Evolutionary conservation across 2,329 filamentous ascomycete species (phyloP), one percentile per base, ranked within the genome.

Genomic region (Pseudogymnoascus sp.): DNA sequence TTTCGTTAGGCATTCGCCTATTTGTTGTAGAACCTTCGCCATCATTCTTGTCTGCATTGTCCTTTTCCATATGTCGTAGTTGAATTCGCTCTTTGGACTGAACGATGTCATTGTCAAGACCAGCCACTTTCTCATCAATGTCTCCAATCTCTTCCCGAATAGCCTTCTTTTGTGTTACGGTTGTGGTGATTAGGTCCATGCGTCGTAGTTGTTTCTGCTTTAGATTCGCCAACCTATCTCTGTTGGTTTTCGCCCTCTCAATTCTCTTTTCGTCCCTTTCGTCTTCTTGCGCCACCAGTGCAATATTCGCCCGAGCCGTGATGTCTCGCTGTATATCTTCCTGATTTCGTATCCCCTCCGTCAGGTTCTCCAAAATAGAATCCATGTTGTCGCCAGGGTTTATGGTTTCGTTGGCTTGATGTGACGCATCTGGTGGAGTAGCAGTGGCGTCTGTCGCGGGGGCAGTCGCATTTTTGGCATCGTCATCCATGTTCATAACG

Each of bases 251-350:
- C 5, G 84, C 76, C 67, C 82, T 86, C 48, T 81, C 79, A 59
- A 88, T 87, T 29, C 85, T 81, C 62, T 82, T 84, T 67, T 82
- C 77, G 61, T 88, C 85, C 65, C 80, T 80, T 68, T 83, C 82
- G 67, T 87, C 84, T 65, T 88, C 85, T 40, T 80, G 80, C 61
- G 86, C 83, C 48, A 82, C 81, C 61, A 87, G 73, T 0, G 80
- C 82, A 15, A 80, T 76, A 61, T 81, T 85, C 3, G 84, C 85
- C 67, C 87, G 81, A 13, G 80, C 72, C 1, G 83, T 83, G 65
- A 97, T 95, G 70, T 96, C 92, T 65, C 91, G 83, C 74, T 97
- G 93, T 18, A 97, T 77, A 63, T 97, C 92, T 76, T 92, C 87
- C 73, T 97, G 93, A 69, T 96, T 86, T 62, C 90, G 86, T 21